Percentiles rank a stretch among this genome's conserved stretches.
Evolutionary conservation across 179 eudicot species (phyloP).

Genomic region (Actinidia polygama): DNA sequence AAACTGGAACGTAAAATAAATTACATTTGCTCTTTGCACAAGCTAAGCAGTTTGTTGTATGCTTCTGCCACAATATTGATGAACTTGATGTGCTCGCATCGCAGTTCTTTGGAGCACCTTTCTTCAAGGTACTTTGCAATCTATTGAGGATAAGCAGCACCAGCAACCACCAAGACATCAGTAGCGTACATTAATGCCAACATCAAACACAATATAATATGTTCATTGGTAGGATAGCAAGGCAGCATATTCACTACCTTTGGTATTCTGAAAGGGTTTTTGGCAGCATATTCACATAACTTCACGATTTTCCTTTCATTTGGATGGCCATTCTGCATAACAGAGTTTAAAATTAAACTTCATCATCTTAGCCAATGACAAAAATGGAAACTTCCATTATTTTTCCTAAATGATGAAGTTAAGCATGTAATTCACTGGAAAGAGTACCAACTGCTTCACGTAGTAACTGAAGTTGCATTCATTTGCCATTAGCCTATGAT

Average conservation of each 20-base stretch:
- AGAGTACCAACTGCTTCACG: background rate
- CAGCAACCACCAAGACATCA: background rate
- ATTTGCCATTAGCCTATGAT: background rate
- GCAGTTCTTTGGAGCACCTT: constrained; percentile 86
- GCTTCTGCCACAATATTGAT: constrained; percentile 61
- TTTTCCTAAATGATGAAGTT: background rate
- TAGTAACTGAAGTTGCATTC: background rate
- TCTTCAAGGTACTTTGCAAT: constrained; percentile 91
- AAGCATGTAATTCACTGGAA: background rate
- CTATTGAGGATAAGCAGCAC: constrained; percentile 34
- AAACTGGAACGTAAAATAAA: constrained; percentile 19
- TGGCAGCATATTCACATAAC: constrained; percentile 97
- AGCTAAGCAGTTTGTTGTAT: constrained; percentile 71
- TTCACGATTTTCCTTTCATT: constrained; percentile 83
- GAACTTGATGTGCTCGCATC: constrained; percentile 64
- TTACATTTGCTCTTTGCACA: constrained; percentile 88
- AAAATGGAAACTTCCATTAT: background rate
- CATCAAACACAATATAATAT: background rate
- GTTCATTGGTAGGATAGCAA: background rate
- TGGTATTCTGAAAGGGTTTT: constrained; percentile 92
- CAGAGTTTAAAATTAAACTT: background rate
- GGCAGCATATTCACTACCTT: constrained; percentile 51
- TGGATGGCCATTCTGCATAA: constrained; percentile 62
- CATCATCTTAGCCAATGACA: background rate
- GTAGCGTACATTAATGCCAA: background rate